Evolutionary conservation across 305 asterid genomes (phyloP).

Genomic region (Solanum chacoense): DNA sequence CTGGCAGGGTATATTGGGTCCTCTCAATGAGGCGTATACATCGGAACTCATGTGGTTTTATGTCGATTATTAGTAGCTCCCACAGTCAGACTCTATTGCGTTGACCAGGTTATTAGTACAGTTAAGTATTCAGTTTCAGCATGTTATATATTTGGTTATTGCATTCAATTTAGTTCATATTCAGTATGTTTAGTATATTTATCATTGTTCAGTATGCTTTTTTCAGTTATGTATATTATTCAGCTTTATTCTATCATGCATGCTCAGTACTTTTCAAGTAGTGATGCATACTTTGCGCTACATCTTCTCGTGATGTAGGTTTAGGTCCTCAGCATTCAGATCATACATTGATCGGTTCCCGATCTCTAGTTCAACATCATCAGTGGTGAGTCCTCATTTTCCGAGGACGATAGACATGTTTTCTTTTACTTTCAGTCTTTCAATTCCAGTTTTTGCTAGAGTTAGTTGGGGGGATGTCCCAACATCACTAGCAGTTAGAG

Average conservation of each 20-base stretch:
- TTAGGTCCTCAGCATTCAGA: neutral
- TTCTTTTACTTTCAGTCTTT: neutral
- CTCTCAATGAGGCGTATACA: neutral
- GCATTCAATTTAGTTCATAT: neutral
- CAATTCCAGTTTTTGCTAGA: neutral
- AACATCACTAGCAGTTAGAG: too few relatives aligned
- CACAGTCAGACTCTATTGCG: neutral
- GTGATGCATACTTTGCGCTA: neutral
- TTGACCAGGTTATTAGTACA: neutral
- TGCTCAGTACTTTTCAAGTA: neutral
- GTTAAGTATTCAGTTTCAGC: neutral
- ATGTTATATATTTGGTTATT: neutral
- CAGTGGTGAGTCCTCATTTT: neutral
- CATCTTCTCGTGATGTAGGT: neutral
- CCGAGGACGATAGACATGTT: neutral
- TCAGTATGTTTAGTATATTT: neutral
- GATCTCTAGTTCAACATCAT: neutral
- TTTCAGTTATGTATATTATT: neutral
- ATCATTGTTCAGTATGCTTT: neutral
- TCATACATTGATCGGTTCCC: neutral
- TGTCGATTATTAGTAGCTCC: neutral
- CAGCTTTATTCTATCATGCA: neutral
- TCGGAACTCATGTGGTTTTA: neutral
- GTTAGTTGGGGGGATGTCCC: too few relatives aligned
- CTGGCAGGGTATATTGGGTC: too few relatives aligned